Percentiles rank a stretch among this genome's conserved stretches.
These are phyloP conservation scores for Pseudocercospora cruenta DNA, from an alignment of 2,329 filamentous ascomycete species.

Conservation along the genomic window DNA sequence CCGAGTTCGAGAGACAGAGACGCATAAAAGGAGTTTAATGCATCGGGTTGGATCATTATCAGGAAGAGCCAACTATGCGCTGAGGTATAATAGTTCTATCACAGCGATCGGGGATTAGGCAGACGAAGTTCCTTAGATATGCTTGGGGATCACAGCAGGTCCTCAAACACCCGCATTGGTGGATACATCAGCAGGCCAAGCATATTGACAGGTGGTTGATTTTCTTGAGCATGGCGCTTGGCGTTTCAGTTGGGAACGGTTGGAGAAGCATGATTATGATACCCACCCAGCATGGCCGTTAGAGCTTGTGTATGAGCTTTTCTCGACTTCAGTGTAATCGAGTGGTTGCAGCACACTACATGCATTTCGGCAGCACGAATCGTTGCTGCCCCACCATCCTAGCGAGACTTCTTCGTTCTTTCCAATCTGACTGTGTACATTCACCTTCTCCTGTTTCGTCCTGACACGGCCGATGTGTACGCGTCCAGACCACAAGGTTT, in stretches of 20 bases:
- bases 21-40: conserved; percentile 8
- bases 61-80: background rate
- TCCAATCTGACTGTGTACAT: background rate
- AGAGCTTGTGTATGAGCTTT: conserved; percentile 8
- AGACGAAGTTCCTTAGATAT: background rate
- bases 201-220: conserved; percentile 17
- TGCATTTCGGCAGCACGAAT: background rate
- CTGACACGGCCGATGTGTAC: background rate
- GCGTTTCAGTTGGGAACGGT: conserved; percentile 10
- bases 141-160: background rate
- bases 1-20: conserved; percentile 21
- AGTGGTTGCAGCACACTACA: background rate
- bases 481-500: background rate
- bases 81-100: background rate
- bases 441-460: background rate
- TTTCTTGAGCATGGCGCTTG: conserved; percentile 16
- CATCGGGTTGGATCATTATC: background rate
- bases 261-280: conserved; percentile 13
- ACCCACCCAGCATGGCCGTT: background rate
- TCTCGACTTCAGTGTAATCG: background rate
- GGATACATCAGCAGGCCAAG: conserved; percentile 1
- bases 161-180: background rate
- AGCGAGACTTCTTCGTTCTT: background rate
- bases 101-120: background rate
- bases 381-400: background rate